Evolutionary conservation across 2,329 filamentous ascomycete species (phyloP).

Genomic region (Paracoccidioides lutzii): DNA sequence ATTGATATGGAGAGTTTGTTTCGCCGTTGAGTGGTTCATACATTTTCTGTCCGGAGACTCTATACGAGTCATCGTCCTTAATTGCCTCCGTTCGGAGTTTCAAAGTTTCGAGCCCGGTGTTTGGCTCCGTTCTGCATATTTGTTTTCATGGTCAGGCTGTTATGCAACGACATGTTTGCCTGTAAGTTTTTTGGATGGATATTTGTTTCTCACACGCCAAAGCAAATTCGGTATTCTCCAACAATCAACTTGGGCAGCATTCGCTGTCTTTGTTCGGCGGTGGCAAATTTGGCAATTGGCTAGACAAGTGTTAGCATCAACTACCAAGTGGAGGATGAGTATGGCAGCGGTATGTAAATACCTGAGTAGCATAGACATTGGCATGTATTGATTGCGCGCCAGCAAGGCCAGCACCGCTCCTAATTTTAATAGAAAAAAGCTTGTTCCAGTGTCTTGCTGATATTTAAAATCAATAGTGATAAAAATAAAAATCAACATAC

Average conservation of each 20-base stretch:
- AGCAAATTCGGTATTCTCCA: constrained; percentile 60
- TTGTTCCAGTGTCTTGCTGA: not conserved
- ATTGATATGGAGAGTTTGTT: not conserved
- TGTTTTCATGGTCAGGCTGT: not conserved
- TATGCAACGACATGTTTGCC: not conserved
- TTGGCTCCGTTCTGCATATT: constrained; percentile 53
- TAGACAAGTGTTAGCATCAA: constrained; percentile 8
- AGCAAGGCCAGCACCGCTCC: constrained; percentile 63
- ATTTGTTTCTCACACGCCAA: constrained; percentile 45
- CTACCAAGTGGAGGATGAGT: not conserved
- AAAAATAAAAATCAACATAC: constrained; percentile 20
- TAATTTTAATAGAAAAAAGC: constrained; percentile 8
- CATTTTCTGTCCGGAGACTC: constrained; percentile 66
- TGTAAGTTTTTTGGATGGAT: not conserved
- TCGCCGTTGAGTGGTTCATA: constrained; percentile 3
- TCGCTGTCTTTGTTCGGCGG: constrained; percentile 46
- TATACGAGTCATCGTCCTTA: constrained; percentile 49
- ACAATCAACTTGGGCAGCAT: constrained; percentile 60
- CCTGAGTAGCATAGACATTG: constrained; percentile 50
- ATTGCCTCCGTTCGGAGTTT: constrained; percentile 53
- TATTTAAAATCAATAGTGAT: not conserved
- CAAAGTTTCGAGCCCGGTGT: constrained; percentile 66
- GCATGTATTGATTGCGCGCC: constrained; percentile 47
- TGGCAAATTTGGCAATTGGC: constrained; percentile 59
- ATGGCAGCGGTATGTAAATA: constrained; percentile 13